Evolutionary conservation across 768 basidiomycete species (phyloP).

Genomic region (Pleurotus ostreatus): DNA sequence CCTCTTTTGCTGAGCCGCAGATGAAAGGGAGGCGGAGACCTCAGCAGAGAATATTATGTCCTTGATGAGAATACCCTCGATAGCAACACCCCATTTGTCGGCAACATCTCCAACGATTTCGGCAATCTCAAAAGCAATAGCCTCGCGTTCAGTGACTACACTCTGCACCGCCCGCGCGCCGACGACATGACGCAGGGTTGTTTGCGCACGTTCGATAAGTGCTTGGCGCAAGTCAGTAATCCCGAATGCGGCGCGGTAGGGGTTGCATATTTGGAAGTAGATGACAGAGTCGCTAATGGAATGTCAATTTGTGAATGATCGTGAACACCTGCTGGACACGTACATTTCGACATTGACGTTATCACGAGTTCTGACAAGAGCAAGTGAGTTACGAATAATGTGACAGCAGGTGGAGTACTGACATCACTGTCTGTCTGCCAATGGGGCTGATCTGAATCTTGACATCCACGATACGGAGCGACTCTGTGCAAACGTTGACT

Average conservation of each 20-base stretch:
- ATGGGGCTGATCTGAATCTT: slow-evolving; percentile 93
- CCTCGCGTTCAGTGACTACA: slow-evolving; percentile 95
- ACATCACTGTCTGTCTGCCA: slow-evolving; percentile 87
- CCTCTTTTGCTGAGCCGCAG: slow-evolving; percentile 95
- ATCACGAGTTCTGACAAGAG: slow-evolving; percentile 61
- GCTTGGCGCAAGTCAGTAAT: slow-evolving; percentile 87
- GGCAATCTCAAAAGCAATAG: slow-evolving; percentile 93
- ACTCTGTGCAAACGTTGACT: slow-evolving; percentile 93
- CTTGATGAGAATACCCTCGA: slow-evolving; percentile 94
- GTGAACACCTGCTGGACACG: neutral
- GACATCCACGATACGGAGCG: slow-evolving; percentile 83
- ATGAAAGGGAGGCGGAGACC: slow-evolving; percentile 86
- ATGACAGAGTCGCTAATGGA: slow-evolving; percentile 78
- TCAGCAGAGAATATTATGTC: slow-evolving; percentile 92
- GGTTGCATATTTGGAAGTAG: slow-evolving; percentile 86
- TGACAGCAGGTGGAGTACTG: slow-evolving; percentile 21
- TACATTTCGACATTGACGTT: slow-evolving; percentile 82
- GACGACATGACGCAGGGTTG: slow-evolving; percentile 95
- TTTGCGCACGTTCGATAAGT: slow-evolving; percentile 82
- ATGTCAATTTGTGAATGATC: neutral
- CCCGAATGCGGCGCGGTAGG: slow-evolving; percentile 92
- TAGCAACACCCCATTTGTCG: slow-evolving; percentile 95
- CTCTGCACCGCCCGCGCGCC: slow-evolving; percentile 93
- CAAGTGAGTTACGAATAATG: slow-evolving; percentile 6
- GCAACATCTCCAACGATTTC: slow-evolving; percentile 91